These are phyloP conservation scores for Aspergillus thermomutatus DNA, from an alignment of 2,329 filamentous ascomycete species.

Conservation along the genomic window DNA sequence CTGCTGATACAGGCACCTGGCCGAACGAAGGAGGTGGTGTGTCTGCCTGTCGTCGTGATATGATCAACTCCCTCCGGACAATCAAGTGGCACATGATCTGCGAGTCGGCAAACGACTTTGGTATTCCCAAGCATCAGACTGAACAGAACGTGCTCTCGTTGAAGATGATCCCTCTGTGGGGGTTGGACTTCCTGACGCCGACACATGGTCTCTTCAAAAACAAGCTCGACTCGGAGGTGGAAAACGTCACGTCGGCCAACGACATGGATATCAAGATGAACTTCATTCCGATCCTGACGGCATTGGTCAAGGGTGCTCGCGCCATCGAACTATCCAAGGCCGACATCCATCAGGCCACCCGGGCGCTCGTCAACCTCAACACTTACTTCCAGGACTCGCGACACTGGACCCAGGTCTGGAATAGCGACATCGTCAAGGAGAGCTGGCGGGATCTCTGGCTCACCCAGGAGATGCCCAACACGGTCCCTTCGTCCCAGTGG, in stretches of 20 bases:
- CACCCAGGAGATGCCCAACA: conserved; percentile 41
- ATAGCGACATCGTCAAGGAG: conserved; percentile 42
- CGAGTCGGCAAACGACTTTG: conserved; percentile 55
- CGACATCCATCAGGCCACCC: conserved; percentile 46
- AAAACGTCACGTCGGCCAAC: conserved; percentile 45
- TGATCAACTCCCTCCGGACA: conserved; percentile 53
- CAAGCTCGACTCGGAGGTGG: conserved; percentile 50
- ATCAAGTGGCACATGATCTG: conserved; percentile 56
- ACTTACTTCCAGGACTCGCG: conserved; percentile 49
- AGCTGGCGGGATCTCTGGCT: conserved; percentile 49
- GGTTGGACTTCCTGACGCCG: conserved; percentile 51
- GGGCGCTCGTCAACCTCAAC: conserved; percentile 49
- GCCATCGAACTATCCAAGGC: conserved; percentile 42
- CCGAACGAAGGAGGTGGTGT: conserved; percentile 54
- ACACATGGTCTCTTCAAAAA: conserved; percentile 55
- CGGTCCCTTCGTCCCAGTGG: conserved; percentile 35
- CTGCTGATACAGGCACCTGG: conserved; percentile 53
- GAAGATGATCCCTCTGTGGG: conserved; percentile 55
- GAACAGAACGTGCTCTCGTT: conserved; percentile 55
- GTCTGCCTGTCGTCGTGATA: conserved; percentile 53
- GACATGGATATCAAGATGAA: conserved; percentile 49
- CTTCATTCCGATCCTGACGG: conserved; percentile 53
- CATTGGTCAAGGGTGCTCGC: conserved; percentile 50
- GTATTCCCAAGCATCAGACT: conserved; percentile 54
- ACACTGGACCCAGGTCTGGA: conserved; percentile 50